Evolutionary conservation across 441 rosid species (phyloP).

Genomic region (Omphalea diandra): DNA sequence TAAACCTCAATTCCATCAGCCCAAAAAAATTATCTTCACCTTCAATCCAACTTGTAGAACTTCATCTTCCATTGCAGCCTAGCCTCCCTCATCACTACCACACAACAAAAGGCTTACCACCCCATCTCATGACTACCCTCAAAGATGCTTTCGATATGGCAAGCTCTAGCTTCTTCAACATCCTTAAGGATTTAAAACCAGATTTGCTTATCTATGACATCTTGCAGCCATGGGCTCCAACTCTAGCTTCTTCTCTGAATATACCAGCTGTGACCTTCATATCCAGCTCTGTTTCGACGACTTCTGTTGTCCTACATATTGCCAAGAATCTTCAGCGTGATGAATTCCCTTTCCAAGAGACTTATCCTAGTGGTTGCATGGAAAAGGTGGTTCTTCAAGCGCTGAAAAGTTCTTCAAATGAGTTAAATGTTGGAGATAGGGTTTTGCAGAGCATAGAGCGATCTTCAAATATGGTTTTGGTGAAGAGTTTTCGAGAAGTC

Average conservation of each 20-base stretch:
- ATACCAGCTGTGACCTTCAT: slow-evolving; percentile 31
- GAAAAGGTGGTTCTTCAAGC: not conserved
- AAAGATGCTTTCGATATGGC: slow-evolving; percentile 32
- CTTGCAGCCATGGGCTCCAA: slow-evolving; percentile 37
- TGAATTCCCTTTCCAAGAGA: not conserved
- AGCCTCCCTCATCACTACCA: slow-evolving; percentile 42
- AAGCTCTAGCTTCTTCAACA: slow-evolving; percentile 8
- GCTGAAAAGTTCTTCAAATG: not conserved
- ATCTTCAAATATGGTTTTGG: not conserved
- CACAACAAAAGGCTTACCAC: slow-evolving; percentile 41
- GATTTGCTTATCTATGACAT: slow-evolving; percentile 33
- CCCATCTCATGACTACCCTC: slow-evolving; percentile 36
- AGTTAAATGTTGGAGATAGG: too few relatives aligned
- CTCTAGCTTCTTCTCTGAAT: slow-evolving; percentile 14
- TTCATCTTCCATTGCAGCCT: slow-evolving; percentile 31
- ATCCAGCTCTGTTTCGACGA: too few relatives aligned
- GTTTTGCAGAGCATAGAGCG: not conserved
- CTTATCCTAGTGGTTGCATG: not conserved
- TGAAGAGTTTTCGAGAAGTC: slow-evolving; percentile 22
- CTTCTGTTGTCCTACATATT: not conserved
- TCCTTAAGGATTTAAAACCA: slow-evolving; percentile 24
- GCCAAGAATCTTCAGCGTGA: not conserved
- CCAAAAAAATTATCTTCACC: slow-evolving; percentile 6
- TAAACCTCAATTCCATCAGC: slow-evolving; percentile 29
- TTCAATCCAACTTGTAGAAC: slow-evolving; percentile 30